Percentiles rank a stretch among this genome's conserved stretches.
phyloP scores from a whole-genome alignment of 768 basidiomycete genomes.

The Suillus cothurnatus region DNA sequence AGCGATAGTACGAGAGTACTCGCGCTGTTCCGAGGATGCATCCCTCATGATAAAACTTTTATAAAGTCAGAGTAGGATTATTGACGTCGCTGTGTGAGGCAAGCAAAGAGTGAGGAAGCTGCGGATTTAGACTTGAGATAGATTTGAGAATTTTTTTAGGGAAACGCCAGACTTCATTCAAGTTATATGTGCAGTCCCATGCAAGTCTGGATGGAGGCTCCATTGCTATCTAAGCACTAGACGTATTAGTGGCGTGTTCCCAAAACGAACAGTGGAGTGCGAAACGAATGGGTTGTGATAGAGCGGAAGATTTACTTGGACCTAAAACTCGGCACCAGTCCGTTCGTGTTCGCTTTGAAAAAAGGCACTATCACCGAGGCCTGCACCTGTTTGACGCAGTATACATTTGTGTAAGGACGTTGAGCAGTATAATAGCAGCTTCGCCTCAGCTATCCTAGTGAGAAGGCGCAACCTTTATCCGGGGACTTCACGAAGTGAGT shows the following conservation, averaged over 20 bases:
- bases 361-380: not conserved
- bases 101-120: not conserved
- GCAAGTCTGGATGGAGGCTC: not conserved
- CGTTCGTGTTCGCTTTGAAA: not conserved
- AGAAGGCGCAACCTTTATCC: not conserved
- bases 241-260: not conserved
- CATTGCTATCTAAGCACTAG: too few species aligned
- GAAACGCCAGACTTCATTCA: not conserved
- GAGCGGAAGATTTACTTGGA: not conserved
- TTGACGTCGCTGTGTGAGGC: not conserved
- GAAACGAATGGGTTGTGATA: not conserved
- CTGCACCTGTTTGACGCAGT: not conserved
- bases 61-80: not conserved
- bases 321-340: not conserved
- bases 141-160: not conserved
- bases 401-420: not conserved
- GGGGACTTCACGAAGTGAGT: not conserved
- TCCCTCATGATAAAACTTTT: not conserved
- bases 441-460: not conserved
- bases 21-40: not conserved
- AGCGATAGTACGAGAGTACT: conserved; percentile 4
- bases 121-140: not conserved
- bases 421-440: not conserved
- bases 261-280: not conserved
- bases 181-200: not conserved